Evolutionary conservation across 768 basidiomycete genomes (phyloP), one percentile per base, ranked within the genome.

Genomic region (Termitomyces sp.): DNA sequence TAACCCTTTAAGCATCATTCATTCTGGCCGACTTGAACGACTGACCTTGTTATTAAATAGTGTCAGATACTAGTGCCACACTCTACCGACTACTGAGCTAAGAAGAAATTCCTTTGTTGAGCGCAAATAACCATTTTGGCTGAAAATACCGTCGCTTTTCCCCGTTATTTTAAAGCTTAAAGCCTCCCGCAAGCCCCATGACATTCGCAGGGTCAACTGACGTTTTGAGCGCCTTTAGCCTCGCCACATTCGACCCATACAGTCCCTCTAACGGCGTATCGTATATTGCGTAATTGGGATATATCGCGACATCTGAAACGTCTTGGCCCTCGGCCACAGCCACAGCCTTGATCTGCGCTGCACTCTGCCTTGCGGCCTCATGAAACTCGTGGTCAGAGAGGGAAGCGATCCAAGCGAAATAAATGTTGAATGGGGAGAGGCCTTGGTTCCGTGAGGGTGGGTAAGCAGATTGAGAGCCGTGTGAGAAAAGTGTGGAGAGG

Each of bases 121-220:
- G n/a, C n/a, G n/a, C n/a, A n/a, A n/a, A n/a, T n/a, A n/a, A n/a
- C n/a, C n/a, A n/a, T n/a, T n/a, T n/a, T n/a, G n/a, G n/a, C n/a
- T n/a, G n/a, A n/a, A n/a, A n/a, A n/a, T n/a, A n/a, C n/a, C n/a
- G n/a, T n/a, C n/a, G n/a, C n/a, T n/a, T n/a, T n/a, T n/a, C n/a
- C n/a, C n/a, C n/a, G n/a, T n/a, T 22, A 49, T 14, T 49, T 72
- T 60, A 77, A 46, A 83, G 69, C 68, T 85, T 87, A 67, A 78
- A 87, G 7, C 86, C 87, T 5, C 86, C 86, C n/a, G 86, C 76
- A 18, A 86, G 77, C 16, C 76, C 78, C 85, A 89, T 88, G 41
- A 87, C 75, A 62, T 82, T 76, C 9, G 69, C 51, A 0, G 86
- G 86, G 66, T 89, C 87, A 53, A 82, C 73, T 22, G 48, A 54